phyloP scores from a whole-genome alignment of 768 basidiomycete species.

The Suillus spraguei region DNA sequence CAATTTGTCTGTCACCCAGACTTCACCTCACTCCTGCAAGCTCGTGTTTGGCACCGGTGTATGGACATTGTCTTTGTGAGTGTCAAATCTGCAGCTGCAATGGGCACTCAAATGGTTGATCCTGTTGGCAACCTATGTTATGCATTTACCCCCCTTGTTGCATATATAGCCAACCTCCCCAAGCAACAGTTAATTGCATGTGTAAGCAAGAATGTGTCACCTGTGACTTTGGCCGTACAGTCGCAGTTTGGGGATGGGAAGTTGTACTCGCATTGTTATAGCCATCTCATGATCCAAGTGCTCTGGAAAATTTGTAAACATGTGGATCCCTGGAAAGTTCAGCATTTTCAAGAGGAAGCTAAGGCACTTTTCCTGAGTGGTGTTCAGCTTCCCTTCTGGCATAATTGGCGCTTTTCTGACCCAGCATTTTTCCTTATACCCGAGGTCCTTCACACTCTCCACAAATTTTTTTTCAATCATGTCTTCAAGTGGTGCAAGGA shows the following conservation, averaged over 20 bases:
- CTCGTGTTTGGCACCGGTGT: conserved; percentile 3
- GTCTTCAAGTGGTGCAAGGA: conserved; percentile 36
- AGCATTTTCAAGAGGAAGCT: conserved; percentile 25
- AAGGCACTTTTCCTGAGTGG: conserved; percentile 16
- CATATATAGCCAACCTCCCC: conserved; percentile 18
- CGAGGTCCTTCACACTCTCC: conserved; percentile 27
- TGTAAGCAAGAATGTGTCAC: conserved; percentile 15
- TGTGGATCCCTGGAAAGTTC: conserved; percentile 28
- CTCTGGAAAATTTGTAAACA: conserved; percentile 3
- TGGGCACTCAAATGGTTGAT: conserved; percentile 23
- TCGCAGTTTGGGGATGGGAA: conserved; percentile 14
- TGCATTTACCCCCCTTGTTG: conserved; percentile 16
- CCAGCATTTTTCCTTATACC: conserved; percentile 36
- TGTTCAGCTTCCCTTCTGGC: conserved; percentile 36
- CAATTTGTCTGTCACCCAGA: conserved; percentile 1
- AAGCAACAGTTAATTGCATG: conserved; percentile 19
- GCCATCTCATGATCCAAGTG: conserved; percentile 7
- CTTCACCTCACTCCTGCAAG: conserved; percentile 1
- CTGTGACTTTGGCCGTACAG: conserved; percentile 17
- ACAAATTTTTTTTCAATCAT: too few species aligned
- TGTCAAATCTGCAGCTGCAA: background rate
- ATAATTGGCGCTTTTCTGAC: conserved; percentile 36
- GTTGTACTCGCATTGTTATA: conserved; percentile 3
- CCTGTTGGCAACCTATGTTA: conserved; percentile 13
- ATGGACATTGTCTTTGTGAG: background rate